phyloP scores from a whole-genome alignment of 768 basidiomycete genomes.

The Hebeloma cylindrosporum region DNA sequence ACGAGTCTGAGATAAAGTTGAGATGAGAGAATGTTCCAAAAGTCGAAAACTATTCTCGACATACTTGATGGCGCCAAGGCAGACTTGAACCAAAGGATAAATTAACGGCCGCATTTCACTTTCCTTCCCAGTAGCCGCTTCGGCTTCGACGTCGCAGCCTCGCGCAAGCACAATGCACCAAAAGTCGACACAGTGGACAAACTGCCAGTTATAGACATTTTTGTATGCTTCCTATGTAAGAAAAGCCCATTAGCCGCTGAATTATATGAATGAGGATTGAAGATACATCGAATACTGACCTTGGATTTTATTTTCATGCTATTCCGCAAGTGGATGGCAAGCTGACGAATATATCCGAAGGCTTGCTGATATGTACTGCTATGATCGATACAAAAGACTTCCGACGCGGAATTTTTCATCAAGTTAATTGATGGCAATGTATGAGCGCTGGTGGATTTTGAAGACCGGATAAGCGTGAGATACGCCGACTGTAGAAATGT shows the following conservation, averaged over 20 bases:
- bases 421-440: constrained; percentile 90
- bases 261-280: too few species aligned
- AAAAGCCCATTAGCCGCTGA: constrained; percentile 14
- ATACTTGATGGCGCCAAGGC: constrained; percentile 90
- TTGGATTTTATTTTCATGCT: constrained; percentile 89
- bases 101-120: constrained; percentile 86
- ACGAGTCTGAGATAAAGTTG: constrained; percentile 62
- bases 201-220: constrained; percentile 99
- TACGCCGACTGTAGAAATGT: constrained; percentile 72
- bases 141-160: constrained; percentile 66
- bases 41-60: constrained; percentile 29
- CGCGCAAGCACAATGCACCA: constrained; percentile 88
- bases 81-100: constrained; percentile 94
- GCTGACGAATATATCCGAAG: constrained; percentile 92
- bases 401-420: constrained; percentile 97
- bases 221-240: constrained; percentile 77
- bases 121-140: constrained; percentile 52
- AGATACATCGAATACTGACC: constrained; percentile 37
- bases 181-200: constrained; percentile 92
- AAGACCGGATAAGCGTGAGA: constrained; percentile 77
- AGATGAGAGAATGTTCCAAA: constrained; percentile 10
- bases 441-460: constrained; percentile 82
- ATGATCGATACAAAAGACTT: constrained; percentile 81
- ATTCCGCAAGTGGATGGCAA: constrained; percentile 89
- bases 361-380: constrained; percentile 86